Percentiles rank a stretch among this genome's conserved stretches.
These are phyloP conservation scores for Rubia balearica DNA, from an alignment of 305 asterid species.

Conservation along the genomic window DNA sequence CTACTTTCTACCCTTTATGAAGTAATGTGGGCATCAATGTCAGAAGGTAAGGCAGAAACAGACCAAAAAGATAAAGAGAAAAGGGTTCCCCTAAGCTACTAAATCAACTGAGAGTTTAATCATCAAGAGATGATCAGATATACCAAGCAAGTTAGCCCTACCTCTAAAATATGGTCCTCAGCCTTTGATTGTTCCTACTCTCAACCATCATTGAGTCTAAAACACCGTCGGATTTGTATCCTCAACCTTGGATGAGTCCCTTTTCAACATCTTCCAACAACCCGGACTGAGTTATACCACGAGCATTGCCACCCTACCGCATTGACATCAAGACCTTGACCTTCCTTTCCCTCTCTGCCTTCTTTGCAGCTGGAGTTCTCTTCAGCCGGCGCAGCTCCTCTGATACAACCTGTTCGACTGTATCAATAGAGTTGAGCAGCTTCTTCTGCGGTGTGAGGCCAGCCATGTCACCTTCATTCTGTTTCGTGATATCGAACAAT, in stretches of 20 bases:
- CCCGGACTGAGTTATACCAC: constrained; percentile 41
- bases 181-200: too few species aligned
- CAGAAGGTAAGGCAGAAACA: not conserved
- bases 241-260: constrained; percentile 11
- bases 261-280: constrained; percentile 25
- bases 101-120: constrained; percentile 22
- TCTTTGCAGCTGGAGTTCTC: constrained; percentile 66
- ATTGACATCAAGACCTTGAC: constrained; percentile 65
- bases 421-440: constrained; percentile 64
- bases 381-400: constrained; percentile 55
- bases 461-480: constrained; percentile 34
- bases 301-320: constrained; percentile 33
- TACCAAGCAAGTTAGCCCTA: constrained; percentile 23
- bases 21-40: not conserved
- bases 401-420: constrained; percentile 60
- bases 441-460: constrained; percentile 63
- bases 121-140: constrained; percentile 44
- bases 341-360: constrained; percentile 53
- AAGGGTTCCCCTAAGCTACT: not conserved
- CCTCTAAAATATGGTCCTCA: constrained; percentile 3
- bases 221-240: not conserved
- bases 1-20: not conserved
- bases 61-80: not conserved
- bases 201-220: constrained; percentile 4
- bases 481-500: constrained; percentile 47